phyloP scores from a whole-genome alignment of 257 asterid species.

The Solanum sejunctum region DNA sequence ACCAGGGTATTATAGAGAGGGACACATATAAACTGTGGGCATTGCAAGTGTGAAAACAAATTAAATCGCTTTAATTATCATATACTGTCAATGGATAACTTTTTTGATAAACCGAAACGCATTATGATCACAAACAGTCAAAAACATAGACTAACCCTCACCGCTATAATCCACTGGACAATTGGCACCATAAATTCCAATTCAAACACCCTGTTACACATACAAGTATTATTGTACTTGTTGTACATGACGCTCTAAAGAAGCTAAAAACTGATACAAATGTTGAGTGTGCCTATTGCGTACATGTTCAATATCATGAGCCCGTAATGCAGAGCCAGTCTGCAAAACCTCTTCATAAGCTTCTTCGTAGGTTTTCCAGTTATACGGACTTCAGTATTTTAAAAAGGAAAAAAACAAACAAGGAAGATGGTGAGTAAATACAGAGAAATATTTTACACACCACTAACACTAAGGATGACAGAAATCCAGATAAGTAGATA shows the following conservation, averaged over 20 bases:
- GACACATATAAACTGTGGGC: constrained; percentile 77
- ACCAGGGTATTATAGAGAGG: constrained; percentile 93
- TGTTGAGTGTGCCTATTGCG: constrained; percentile 8
- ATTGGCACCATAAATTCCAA: constrained; percentile 78
- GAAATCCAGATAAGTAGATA: neutral
- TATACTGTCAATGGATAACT: neutral
- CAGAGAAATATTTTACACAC: neutral
- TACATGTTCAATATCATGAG: constrained; percentile 57
- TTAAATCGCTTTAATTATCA: neutral
- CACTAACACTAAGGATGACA: neutral
- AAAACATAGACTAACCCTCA: constrained; percentile 42
- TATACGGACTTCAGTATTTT: constrained; percentile 66
- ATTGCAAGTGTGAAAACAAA: constrained; percentile 54
- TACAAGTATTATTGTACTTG: neutral
- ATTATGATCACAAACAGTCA: neutral
- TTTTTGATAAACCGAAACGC: neutral
- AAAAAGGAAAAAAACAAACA: neutral
- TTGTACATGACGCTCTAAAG: neutral
- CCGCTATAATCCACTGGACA: constrained; percentile 89
- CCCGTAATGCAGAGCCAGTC: constrained; percentile 66
- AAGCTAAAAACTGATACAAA: neutral
- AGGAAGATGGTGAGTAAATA: neutral
- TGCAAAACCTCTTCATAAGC: constrained; percentile 52
- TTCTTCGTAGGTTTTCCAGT: constrained; percentile 74
- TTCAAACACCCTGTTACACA: constrained; percentile 46